Evolutionary conservation across 768 basidiomycete genomes (phyloP), one percentile per base, ranked within the genome.

Genomic region (Leucocoprinus birnbaumii): DNA sequence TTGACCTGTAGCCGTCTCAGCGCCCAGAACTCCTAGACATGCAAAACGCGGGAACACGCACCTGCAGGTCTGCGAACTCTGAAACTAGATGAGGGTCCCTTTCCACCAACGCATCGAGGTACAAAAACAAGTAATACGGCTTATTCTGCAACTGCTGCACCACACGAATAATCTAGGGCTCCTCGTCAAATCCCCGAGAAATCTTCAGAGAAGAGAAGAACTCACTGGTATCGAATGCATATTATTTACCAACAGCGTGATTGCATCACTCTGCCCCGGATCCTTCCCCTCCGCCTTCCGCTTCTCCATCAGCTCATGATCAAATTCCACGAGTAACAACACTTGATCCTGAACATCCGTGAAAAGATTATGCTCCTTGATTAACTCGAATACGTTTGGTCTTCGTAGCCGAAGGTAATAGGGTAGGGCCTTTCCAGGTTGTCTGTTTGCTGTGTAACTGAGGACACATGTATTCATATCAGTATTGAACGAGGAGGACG

Each of bases 311-410:
- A 95, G 73, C 66, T 96, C 92, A 54, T 91, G 86, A 62, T 98
- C 96, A 58, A 98, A 98, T 64, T 98, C 93, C 11, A 99, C 88
- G 1, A 99, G 83, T 10, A 94, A 76, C 2, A 97, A 73, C 16
- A 91, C 94, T 69, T 97, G 94, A 63, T 98, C 94, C 64, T 91
- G 89, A 2, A 99, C 91, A 53, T 91, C 92, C 21, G 94, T 91
- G 69, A 97, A 99, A 5, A 99, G 74, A 63, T 96, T 96, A 65
- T 97, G 78, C 51, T 97, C 93, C 34, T 89, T 79, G 62, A 99
- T 97, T 53, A 99, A 85, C 57, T 94, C 88, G 67, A 99, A 96
- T 11, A 98, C 96, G 62, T 94, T 87, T 6, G 93, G 85, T 48
- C 87, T 79, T 7, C 94, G 85, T 14, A 98, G 77, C 7, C 91